Evolutionary conservation across 352 stramenopile genomes (phyloP), one percentile per base, ranked within the genome.

Genomic region (Phytopythium vexans): DNA sequence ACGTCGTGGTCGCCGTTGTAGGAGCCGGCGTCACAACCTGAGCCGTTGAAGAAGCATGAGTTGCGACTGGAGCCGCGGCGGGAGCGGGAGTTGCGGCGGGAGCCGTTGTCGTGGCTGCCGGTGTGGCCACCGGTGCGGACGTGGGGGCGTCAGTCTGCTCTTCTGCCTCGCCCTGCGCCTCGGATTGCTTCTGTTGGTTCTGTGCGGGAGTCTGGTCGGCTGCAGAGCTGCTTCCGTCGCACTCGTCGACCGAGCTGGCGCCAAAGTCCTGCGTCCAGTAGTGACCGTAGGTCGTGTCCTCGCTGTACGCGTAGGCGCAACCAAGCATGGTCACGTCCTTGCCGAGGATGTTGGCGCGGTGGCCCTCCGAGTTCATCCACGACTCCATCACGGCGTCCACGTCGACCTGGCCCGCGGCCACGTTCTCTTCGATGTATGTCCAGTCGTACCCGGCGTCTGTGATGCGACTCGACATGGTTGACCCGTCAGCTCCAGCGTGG

Each of bases 191-290:
- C 21, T 27, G 21, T 2, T 27, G 21, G 21, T 56, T 10, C 5
- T 50, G 31, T n/a, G 34, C 6, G 35, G 16, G 5, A 35, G 44
- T 3, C 33, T n/a, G 9, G 54, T 16, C 21, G 21, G 21, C 21
- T 27, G 21, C 21, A 12, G 16, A 37, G 31, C 44, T 57, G 34
- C 34, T 41, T 41, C 55, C 57, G 37, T 59, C 58, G 47, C 64
- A 73, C 31, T 56, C 60, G 34, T 69, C 64, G 3, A 44, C 54
- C 8, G 37, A 56, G 37, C 63, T 42, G 9, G 52, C 40, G 41
- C 44, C 62, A 49, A 76, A 79, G 52, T 72, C 54, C 54, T 79
- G 66, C 35, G 60, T 76, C 64, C 70, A 76, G 64, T 62, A 79
- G 56, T 63, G 48, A n/a, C 57, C 42, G 58, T 70, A 68, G 27